A percentile compares a stretch with the other conserved stretches of the same genome.
These are phyloP conservation scores for Xylaria polymorpha DNA, from an alignment of 2,329 filamentous ascomycete species.

Conservation along the genomic window DNA sequence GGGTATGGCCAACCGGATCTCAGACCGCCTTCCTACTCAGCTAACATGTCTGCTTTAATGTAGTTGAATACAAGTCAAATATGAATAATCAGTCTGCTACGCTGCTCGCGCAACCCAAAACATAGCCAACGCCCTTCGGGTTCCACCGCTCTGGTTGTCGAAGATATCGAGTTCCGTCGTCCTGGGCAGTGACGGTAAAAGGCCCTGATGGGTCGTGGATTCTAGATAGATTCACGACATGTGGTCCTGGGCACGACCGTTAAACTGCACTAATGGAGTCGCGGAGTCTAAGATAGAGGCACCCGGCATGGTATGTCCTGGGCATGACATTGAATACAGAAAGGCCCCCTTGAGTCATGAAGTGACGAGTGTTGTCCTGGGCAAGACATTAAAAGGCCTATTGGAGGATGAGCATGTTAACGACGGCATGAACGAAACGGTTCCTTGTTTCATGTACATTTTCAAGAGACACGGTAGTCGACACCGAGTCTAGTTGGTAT, in stretches of 20 bases:
- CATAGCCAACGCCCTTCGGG: neutral
- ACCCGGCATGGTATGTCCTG: conserved; percentile 38
- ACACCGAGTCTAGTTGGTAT: conserved; percentile 37
- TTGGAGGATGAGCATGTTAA: conserved; percentile 28
- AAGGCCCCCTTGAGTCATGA: conserved; percentile 31
- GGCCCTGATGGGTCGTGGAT: conserved; percentile 43
- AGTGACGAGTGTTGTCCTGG: conserved; percentile 42
- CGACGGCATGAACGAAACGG: conserved; percentile 32
- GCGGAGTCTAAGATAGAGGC: conserved; percentile 39
- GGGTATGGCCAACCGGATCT: neutral
- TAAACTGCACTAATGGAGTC: conserved; percentile 37
- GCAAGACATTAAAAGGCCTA: conserved; percentile 46
- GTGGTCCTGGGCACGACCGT: conserved; percentile 40
- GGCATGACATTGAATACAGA: conserved; percentile 37
- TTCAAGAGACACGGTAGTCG: conserved; percentile 34
- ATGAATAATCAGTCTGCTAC: neutral
- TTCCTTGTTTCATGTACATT: conserved; percentile 36
- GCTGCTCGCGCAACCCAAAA: neutral
- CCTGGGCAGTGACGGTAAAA: conserved; percentile 58
- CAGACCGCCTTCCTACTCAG: no score
- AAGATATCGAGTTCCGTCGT: conserved; percentile 39
- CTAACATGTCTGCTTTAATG: conserved; percentile 5
- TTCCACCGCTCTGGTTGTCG: neutral
- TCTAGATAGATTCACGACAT: conserved; percentile 25
- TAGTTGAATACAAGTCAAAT: neutral